Evolutionary conservation across 129 eudicot genomes (phyloP).

Genomic region (Ambrosia trifida): DNA sequence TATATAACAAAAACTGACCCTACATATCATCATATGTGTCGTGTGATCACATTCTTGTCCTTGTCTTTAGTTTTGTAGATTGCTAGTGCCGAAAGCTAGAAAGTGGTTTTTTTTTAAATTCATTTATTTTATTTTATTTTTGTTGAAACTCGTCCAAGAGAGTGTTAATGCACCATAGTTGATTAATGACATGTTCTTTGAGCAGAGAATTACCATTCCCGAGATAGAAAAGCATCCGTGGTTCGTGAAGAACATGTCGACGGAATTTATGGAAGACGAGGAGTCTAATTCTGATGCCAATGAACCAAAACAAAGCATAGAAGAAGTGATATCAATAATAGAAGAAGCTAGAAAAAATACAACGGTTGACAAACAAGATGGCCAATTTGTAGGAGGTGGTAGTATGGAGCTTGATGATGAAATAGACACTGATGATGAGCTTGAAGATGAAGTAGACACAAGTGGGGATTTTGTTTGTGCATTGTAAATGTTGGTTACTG

Average conservation of each 20-base stretch:
- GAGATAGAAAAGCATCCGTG: constrained; percentile 76
- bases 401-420: constrained; percentile 85
- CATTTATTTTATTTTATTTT: too few species aligned
- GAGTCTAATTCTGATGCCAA: constrained; percentile 30
- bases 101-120: too few species aligned
- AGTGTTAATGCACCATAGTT: too few species aligned
- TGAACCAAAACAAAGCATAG: constrained; percentile 47
- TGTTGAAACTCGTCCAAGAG: too few species aligned
- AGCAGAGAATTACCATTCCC: constrained; percentile 70
- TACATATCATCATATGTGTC: too few species aligned
- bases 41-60: too few species aligned
- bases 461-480: constrained; percentile 88
- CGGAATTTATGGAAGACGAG: constrained; percentile 47
- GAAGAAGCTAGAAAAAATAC: constrained; percentile 59
- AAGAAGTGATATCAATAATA: constrained; percentile 59
- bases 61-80: too few species aligned
- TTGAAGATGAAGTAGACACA: constrained; percentile 56
- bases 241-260: constrained; percentile 62
- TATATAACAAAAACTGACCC: too few species aligned
- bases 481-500: constrained; percentile 32
- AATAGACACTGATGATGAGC: constrained; percentile 64
- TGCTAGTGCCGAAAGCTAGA: too few species aligned
- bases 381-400: constrained; percentile 52
- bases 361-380: constrained; percentile 41
- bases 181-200: background rate